Percentiles rank a stretch among this genome's conserved stretches.
phyloP scores from a whole-genome alignment of 1,139 yeast species.

The Kodamaea alishanica region DNA sequence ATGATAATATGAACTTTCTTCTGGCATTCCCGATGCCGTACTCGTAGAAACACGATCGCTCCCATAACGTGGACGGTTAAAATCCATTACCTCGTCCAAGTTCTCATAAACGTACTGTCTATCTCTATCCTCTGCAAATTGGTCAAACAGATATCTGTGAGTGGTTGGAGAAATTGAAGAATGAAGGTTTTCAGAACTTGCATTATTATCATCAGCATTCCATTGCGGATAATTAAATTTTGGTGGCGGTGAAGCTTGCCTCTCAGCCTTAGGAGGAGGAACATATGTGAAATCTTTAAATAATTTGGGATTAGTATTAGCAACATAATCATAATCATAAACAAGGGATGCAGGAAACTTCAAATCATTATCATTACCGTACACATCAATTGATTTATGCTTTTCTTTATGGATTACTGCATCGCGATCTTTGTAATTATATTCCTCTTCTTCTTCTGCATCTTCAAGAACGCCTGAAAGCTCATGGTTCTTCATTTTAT shows the following conservation, averaged over 20 bases:
- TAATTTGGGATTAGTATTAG: conserved; percentile 36
- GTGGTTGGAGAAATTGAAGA: conserved; percentile 2
- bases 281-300: conserved; percentile 37
- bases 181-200: conserved; percentile 1
- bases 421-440: not conserved
- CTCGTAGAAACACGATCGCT: conserved; percentile 1
- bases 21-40: not conserved
- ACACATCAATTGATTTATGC: conserved; percentile 14
- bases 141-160: conserved; percentile 3
- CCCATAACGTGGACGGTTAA: not conserved
- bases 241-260: conserved; percentile 16
- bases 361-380: conserved; percentile 9
- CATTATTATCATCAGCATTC: conserved; percentile 9
- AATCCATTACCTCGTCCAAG: conserved; percentile 12
- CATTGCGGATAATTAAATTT: conserved; percentile 26
- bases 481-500: conserved; percentile 11
- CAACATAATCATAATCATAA: conserved; percentile 41
- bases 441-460: conserved; percentile 1
- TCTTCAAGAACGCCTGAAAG: not conserved
- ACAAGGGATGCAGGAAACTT: conserved; percentile 42
- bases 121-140: conserved; percentile 7
- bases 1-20: not conserved
- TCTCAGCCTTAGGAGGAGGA: conserved; percentile 19
- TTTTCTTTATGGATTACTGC: conserved; percentile 1
- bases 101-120: conserved; percentile 14